Base-by-base conservation (phyloP, 2,329 filamentous ascomycete species). In the Diaporthe velutina region DNA sequence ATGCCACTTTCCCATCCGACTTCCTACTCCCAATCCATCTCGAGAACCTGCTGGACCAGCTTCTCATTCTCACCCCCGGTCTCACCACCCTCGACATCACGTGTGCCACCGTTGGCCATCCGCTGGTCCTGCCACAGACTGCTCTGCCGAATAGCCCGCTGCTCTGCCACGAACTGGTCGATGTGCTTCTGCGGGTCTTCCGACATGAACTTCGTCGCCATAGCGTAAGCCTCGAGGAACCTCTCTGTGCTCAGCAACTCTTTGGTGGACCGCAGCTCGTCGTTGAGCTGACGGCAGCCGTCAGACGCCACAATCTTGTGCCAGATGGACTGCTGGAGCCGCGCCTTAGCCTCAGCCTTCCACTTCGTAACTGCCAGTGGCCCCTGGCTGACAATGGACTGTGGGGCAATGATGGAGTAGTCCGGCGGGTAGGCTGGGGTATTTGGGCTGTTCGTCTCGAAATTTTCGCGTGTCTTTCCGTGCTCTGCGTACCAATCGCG, bases 401-500 rank as follows among this genome's bases (percentile, higher is more conserved):
- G 33, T 1, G 64, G 64, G 8, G 48, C 48, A 28, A 40, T 3
- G 33, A 68, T 54, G 5, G 33, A 1, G 15, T 28, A 10, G 13
- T 68, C 45, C 10, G 12, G 15, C 48, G 19, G 57, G 2, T 33
- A 28, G 45, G 5, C 3, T 2, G 30, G 7, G 28, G 28, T 10
- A 6, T 42, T 28, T 8, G 17, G 15, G 2, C 4, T 40, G 1
- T 52, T 13, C 9, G 33, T 30, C 35, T n/a, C 15, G n/a, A 42
- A 40, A 2, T 5, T 5, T 6, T 52, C n/a, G 1, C 4, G 57
- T 4, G 17, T 28, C n/a, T 72, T 72, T 1, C 57, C 57, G 33
- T 64, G 42, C 57, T 72, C 70, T 0, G 50, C 42, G n/a, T 54
- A 64, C 70, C 70, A 72, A 30, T 72, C 48, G 38, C 70, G 57